Conservation (phyloP, 441 rosid species). For the Pelargonium fulgidum region DNA sequence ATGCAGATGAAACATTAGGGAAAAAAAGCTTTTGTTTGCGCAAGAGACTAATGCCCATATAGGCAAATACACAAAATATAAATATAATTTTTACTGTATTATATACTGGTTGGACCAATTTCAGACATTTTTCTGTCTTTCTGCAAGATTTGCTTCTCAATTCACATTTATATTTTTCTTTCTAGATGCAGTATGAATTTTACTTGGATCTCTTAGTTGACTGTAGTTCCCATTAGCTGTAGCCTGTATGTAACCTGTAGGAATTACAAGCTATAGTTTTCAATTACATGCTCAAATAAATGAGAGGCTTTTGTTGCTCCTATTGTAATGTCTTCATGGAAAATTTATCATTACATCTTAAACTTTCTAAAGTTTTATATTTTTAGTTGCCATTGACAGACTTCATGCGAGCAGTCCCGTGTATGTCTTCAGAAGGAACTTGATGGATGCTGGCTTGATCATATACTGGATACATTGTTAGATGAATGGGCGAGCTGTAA, state of each 20-base stretch:
- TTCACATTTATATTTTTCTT: too few relatives aligned
- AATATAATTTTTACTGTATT: too few relatives aligned
- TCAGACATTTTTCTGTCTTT: too few relatives aligned
- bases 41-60: too few relatives aligned
- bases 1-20: too few relatives aligned
- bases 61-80: too few relatives aligned
- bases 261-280: background rate
- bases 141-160: too few relatives aligned
- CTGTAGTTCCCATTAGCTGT: background rate
- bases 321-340: conserved; percentile 6
- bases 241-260: background rate
- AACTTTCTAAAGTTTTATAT: conserved; percentile 56
- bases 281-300: background rate
- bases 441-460: conserved; percentile 62
- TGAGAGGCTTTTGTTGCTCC: background rate
- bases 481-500: conserved; percentile 54
- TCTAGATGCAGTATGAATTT: too few relatives aligned
- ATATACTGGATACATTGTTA: conserved; percentile 44
- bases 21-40: too few relatives aligned
- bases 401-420: conserved; percentile 38
- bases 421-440: conserved; percentile 43
- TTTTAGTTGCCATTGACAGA: conserved; percentile 62
- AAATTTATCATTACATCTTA: conserved; percentile 10
- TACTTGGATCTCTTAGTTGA: background rate
- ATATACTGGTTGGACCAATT: too few relatives aligned